phyloP scores from a whole-genome alignment of 768 basidiomycete genomes.

The Chiua virens region DNA sequence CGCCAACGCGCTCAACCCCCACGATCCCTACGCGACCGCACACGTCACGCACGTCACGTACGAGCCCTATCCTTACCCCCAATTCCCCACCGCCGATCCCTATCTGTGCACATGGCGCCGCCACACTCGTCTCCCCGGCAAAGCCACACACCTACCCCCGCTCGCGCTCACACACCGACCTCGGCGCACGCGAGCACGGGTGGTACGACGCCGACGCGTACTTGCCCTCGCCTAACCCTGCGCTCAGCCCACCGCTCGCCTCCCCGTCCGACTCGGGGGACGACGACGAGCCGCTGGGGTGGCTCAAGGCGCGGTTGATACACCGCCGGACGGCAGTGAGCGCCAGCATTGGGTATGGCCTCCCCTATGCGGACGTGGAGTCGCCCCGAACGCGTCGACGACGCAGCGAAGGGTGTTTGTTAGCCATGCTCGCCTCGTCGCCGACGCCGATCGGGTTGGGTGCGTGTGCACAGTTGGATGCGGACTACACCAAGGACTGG shows the following conservation, averaged over 20 bases:
- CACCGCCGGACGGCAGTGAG: neutral
- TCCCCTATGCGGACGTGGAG: neutral
- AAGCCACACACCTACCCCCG: neutral
- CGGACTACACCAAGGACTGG: constrained; percentile 12
- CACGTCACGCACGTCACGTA: neutral
- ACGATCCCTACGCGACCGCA: neutral
- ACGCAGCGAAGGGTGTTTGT: constrained; percentile 22
- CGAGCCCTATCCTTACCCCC: constrained; percentile 1
- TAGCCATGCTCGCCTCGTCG: constrained; percentile 12
- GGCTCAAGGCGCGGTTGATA: constrained; percentile 9
- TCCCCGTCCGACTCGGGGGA: constrained; percentile 6
- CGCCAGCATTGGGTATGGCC: neutral
- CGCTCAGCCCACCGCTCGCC: constrained; percentile 20
- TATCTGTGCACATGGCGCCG: constrained; percentile 19
- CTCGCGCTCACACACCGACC: constrained; percentile 10
- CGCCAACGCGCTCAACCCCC: neutral
- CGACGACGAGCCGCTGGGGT: constrained; percentile 18
- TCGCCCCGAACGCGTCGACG: constrained; percentile 6
- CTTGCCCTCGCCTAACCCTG: constrained; percentile 9
- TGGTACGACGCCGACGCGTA: constrained; percentile 19
- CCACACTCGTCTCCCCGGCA: constrained; percentile 18
- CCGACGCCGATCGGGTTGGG: constrained; percentile 16
- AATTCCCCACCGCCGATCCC: constrained; percentile 9
- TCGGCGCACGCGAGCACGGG: neutral
- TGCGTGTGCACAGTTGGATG: constrained; percentile 1